These are phyloP conservation scores for Glomus cerebriforme DNA, from an alignment of 192 early-diverging fungal genomes.

Conservation along the genomic window DNA sequence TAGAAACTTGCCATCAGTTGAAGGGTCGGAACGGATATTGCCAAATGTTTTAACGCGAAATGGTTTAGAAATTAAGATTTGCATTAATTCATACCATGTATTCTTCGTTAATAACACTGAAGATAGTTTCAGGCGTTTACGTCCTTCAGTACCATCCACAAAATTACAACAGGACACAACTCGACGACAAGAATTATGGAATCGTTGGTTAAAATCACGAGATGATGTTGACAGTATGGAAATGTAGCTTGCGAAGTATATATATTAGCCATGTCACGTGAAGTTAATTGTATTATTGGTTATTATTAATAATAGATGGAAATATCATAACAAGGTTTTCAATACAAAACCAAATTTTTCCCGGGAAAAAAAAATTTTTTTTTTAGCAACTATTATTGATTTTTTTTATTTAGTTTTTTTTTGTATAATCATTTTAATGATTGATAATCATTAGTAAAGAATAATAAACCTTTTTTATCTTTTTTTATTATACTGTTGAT, in stretches of 20 bases:
- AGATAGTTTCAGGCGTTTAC: conserved; percentile 73
- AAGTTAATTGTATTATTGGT: too few relatives aligned
- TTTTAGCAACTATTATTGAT: too few relatives aligned
- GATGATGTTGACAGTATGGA: not conserved
- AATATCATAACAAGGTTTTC: too few relatives aligned
- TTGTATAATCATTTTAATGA: too few relatives aligned
- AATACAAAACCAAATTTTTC: too few relatives aligned
- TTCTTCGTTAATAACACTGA: conserved; percentile 95
- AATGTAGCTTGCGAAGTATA: not conserved
- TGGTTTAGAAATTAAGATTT: conserved; percentile 95
- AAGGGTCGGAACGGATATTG: conserved; percentile 41
- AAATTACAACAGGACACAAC: conserved; percentile 19
- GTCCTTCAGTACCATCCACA: not conserved
- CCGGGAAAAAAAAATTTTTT: too few relatives aligned
- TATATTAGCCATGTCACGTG: not conserved
- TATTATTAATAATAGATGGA: too few relatives aligned
- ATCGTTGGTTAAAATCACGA: conserved; percentile 4
- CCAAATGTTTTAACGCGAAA: conserved; percentile 67
- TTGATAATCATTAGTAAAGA: too few relatives aligned
- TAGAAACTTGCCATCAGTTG: conserved; percentile 32
- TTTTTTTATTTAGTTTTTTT: too few relatives aligned
- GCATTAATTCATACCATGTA: conserved; percentile 96
- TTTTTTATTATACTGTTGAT: too few relatives aligned
- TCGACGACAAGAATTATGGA: conserved; percentile 18
- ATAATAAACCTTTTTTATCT: too few relatives aligned